Evolutionary conservation across 352 stramenopile species (phyloP).

Genomic region (Saprolegnia diclina): DNA sequence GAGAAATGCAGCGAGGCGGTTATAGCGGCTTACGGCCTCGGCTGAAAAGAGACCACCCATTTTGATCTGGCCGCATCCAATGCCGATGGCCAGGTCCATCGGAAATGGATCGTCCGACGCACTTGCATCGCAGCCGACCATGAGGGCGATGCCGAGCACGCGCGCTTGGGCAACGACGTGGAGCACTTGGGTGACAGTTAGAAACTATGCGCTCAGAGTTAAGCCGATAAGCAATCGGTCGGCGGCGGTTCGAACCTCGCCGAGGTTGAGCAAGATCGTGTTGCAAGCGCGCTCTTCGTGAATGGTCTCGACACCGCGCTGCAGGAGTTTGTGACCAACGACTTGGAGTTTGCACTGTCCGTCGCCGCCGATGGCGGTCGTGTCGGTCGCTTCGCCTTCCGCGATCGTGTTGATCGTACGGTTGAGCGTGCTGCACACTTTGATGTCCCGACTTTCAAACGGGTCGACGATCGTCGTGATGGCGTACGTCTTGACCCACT

Average conservation of each 20-base stretch:
- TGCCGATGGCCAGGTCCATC: constrained; percentile 41
- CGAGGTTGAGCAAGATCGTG: constrained; percentile 46
- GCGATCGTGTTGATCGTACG: background rate
- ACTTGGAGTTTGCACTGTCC: constrained; percentile 46
- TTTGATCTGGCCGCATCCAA: constrained; percentile 60
- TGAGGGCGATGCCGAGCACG: constrained; percentile 45
- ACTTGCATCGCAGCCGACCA: constrained; percentile 40
- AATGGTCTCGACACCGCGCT: constrained; percentile 40
- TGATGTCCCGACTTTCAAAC: constrained; percentile 51
- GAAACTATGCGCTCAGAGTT: constrained; percentile 33
- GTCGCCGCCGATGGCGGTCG: constrained; percentile 35
- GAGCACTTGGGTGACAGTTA: constrained; percentile 44
- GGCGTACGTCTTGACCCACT: constrained; percentile 46
- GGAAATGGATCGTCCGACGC: constrained; percentile 35
- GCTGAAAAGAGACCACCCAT: constrained; percentile 49
- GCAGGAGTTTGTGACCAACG: constrained; percentile 37
- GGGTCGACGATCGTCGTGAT: constrained; percentile 53
- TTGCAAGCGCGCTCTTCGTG: constrained; percentile 56
- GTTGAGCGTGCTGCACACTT: constrained; percentile 41
- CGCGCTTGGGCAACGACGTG: constrained; percentile 41
- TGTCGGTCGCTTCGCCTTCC: background rate
- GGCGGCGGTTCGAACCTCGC: background rate
- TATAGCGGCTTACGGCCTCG: constrained; percentile 51
- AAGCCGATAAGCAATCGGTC: too few species aligned
- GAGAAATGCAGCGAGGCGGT: constrained; percentile 42